Percentiles rank a stretch among this genome's conserved stretches.
Conservation (phyloP, 2,329 filamentous ascomycete genomes). For the Aspergillus versicolor region DNA sequence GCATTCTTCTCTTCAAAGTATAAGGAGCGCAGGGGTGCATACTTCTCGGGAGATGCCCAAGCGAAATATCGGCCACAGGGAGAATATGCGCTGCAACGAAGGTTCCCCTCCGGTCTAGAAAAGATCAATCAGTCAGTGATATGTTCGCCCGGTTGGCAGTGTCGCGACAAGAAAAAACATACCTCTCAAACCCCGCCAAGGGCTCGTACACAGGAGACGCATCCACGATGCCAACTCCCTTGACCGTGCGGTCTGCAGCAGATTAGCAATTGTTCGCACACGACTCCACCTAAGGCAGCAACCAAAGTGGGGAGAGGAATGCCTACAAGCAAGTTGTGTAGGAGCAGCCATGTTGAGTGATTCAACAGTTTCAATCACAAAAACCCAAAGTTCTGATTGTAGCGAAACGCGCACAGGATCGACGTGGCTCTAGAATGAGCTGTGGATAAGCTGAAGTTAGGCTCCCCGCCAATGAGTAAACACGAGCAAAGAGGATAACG, state of each 20-base stretch:
- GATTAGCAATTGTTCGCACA: constrained; percentile 13
- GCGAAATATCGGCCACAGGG: constrained; percentile 95
- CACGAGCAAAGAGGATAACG: constrained; percentile 2
- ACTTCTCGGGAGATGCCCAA: constrained; percentile 82
- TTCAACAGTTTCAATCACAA: constrained; percentile 10
- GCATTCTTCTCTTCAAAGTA: not conserved
- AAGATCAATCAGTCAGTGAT: constrained; percentile 13
- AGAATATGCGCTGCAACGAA: constrained; percentile 93
- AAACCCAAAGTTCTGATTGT: constrained; percentile 6
- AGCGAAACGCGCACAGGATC: constrained; percentile 7
- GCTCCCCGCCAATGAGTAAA: constrained; percentile 8
- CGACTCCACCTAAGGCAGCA: not conserved
- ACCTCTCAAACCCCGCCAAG: constrained; percentile 73
- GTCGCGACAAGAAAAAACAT: constrained; percentile 1
- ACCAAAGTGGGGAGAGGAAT: constrained; percentile 1
- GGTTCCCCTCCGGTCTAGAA: constrained; percentile 81
- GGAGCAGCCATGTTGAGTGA: constrained; percentile 70
- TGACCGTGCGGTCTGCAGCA: constrained; percentile 78
- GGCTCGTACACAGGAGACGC: constrained; percentile 83
- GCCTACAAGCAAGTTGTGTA: constrained; percentile 85
- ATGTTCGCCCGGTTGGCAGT: not conserved
- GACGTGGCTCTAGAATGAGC: constrained; percentile 1
- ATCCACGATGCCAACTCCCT: constrained; percentile 92
- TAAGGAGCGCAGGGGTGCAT: constrained; percentile 15
- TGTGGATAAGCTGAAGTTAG: constrained; percentile 9